Conservation (phyloP, 495 filamentous ascomycete species). For the Lophiostoma macrostomum region DNA sequence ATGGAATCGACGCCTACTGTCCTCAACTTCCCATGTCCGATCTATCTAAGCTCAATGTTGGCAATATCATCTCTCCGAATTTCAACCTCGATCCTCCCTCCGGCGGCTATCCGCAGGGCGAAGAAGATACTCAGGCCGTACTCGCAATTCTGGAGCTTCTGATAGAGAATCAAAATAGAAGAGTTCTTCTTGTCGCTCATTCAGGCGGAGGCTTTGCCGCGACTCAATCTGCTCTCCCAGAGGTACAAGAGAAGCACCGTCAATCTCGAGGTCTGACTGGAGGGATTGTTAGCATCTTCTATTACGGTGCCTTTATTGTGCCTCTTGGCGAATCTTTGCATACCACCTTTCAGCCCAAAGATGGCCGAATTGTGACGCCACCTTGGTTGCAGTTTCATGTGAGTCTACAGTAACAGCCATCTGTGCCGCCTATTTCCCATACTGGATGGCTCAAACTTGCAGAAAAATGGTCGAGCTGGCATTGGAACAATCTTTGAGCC, state of each 20-base stretch:
- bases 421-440: too few species aligned
- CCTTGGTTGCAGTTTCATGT: neutral
- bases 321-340: neutral
- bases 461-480: neutral
- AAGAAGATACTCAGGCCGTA: neutral
- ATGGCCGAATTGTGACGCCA: neutral
- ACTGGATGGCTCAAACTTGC: neutral
- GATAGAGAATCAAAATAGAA: neutral
- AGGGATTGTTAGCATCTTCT: neutral
- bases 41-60: neutral
- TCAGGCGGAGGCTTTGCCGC: neutral
- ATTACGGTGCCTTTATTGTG: neutral
- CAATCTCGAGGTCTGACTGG: neutral
- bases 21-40: neutral
- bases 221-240: neutral
- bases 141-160: neutral
- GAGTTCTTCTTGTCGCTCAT: neutral
- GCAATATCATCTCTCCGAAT: neutral
- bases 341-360: neutral
- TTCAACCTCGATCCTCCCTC: neutral
- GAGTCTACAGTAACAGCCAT: neutral
- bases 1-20: neutral
- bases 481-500: neutral
- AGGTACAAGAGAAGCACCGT: neutral
- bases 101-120: neutral